phyloP scores from a whole-genome alignment of 768 basidiomycete species.

The Pholiota conissans region DNA sequence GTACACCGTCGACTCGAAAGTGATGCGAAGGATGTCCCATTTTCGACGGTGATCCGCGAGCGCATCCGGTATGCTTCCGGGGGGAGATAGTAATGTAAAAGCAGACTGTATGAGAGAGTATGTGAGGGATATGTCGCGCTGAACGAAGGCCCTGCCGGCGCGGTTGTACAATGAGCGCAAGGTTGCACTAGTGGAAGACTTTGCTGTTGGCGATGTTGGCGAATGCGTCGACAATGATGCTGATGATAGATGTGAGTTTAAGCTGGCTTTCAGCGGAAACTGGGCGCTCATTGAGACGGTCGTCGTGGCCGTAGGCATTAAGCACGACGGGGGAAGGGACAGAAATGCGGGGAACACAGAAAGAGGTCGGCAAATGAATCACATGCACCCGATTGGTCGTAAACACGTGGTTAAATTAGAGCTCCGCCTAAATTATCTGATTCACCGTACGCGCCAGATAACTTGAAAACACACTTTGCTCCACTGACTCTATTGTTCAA shows the following conservation, averaged over 20 bases:
- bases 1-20: conserved; percentile 75
- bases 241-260: conserved; percentile 18
- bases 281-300: conserved; percentile 25
- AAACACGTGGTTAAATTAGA: no score
- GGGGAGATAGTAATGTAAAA: conserved; percentile 58
- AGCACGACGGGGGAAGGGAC: conserved; percentile 11
- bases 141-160: conserved; percentile 78
- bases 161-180: conserved; percentile 74
- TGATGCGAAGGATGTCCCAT: conserved; percentile 88
- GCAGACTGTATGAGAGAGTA: conserved; percentile 67
- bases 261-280: conserved; percentile 38
- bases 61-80: conserved; percentile 31
- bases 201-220: conserved; percentile 13
- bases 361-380: conserved; percentile 16
- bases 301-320: conserved; percentile 56
- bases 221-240: background rate
- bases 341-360: conserved; percentile 5
- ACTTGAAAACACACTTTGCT: no score
- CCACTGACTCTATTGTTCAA: no score
- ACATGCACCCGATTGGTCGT: conserved; percentile 19
- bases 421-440: no score
- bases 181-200: conserved; percentile 39
- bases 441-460: no score
- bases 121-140: conserved; percentile 68
- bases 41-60: conserved; percentile 64